Base-by-base conservation (phyloP, 2,329 filamentous ascomycete species). In the Dothiorella sarmentorum region DNA sequence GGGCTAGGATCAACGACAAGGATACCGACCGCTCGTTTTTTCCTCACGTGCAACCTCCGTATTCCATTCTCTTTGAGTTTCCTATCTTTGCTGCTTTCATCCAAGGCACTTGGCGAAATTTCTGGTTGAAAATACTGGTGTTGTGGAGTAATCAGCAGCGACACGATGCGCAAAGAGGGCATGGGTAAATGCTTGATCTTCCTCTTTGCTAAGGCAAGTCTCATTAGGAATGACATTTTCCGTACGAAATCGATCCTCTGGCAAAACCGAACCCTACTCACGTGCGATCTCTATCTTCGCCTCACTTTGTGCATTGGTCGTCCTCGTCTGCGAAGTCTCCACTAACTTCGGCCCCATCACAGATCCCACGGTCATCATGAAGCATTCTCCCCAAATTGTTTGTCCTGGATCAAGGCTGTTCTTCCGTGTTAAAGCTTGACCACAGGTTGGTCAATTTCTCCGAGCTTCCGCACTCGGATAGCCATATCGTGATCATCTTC, bases 1-100 rank as follows among this genome's bases (percentile, higher is more conserved):
- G 3, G 49, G 49, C 22, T 53, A 37, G 7, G 49, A 53, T 53
- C 49, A 53, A 53, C 49, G 26, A 24, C 49, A 53, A 20, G 49
- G 49, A 53, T 53, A 7, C 17, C 35, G 24, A n/a, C 22, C 26
- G 35, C 11, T 15, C 49, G 29, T 40, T 17, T 38, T 53, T 40
- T 17, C 35, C 33, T 53, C 35, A 40, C n/a, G n/a, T 40, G n/a
- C 49, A 24, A 31, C 33, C 7, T 53, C 43, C n/a, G 17, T 37
- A 20, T 24, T 53, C 7, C 29, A 17, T 26, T 53, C 35, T 35
- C 49, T 20, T 53, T 10, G 49, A 11, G n/a, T 38, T 38, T 38
- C 24, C 35, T 18, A 17, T 53, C 40, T 10, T 29, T 52, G 47
- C 20, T 52, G 33, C 49, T 18, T 40, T 38, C 9, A 18, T 11